Percentiles rank a stretch among this genome's conserved stretches.
phyloP scores from a whole-genome alignment of 805 yeast genomes.

The Candida wancherniae region DNA sequence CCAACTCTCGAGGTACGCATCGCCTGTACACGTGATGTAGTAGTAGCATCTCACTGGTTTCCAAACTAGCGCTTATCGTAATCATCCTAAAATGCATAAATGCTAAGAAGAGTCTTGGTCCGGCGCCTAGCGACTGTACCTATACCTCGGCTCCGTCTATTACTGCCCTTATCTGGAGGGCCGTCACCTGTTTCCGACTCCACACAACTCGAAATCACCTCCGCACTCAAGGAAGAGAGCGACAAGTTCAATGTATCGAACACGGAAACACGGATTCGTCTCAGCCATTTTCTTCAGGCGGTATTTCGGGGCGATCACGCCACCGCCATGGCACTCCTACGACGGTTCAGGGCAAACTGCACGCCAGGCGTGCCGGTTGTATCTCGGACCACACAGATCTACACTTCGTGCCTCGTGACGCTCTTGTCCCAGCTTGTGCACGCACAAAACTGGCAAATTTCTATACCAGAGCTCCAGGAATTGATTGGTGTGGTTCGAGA shows the following conservation, averaged over 20 bases:
- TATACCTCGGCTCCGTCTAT: no score
- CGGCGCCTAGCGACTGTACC: no score
- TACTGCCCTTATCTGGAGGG: no score
- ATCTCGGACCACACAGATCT: slow-evolving; percentile 6
- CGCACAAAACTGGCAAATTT: neutral
- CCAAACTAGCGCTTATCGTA: no score
- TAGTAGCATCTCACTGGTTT: no score
- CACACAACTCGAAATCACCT: slow-evolving; percentile 5
- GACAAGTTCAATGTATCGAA: slow-evolving; percentile 3
- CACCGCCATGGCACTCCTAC: slow-evolving; percentile 4
- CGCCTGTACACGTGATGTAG: no score
- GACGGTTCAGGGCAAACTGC: slow-evolving; percentile 4
- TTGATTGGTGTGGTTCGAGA: slow-evolving; percentile 1
- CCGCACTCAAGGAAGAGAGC: slow-evolving; percentile 2
- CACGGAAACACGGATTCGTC: slow-evolving; percentile 7
- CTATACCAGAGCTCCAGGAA: slow-evolving; percentile 1
- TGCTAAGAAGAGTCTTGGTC: no score
- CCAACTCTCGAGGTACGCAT: no score
- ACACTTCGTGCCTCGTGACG: slow-evolving; percentile 12
- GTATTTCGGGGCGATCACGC: slow-evolving; percentile 10
- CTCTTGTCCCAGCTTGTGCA: slow-evolving; percentile 7
- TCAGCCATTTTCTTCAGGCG: slow-evolving; percentile 14
- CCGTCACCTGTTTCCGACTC: slow-evolving; percentile 12
- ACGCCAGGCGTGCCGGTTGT: neutral
- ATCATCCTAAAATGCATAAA: no score